Evolutionary conservation across 2,329 filamentous ascomycete species (phyloP), one percentile per base, ranked within the genome.

Genomic region (Torrubiella hemipterigena): DNA sequence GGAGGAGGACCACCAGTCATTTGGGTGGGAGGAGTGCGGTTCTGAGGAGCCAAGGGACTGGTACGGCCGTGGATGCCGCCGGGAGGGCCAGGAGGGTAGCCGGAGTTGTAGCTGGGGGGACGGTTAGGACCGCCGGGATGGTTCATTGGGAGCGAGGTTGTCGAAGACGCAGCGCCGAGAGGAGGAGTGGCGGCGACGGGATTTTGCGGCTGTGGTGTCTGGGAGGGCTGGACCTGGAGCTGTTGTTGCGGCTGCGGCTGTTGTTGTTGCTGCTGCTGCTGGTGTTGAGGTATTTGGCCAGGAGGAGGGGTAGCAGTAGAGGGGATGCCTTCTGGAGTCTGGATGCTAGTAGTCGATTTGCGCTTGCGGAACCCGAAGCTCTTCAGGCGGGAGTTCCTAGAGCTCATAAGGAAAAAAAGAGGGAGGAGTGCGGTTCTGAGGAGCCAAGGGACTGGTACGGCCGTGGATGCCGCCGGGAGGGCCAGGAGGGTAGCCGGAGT

Each of bases 291-390:
- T 59, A 68, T 63, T 64, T 71, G 67, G 53, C 50, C 59, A 38
- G 55, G 48, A 38, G 52, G 50, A 48, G 53, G 52, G 46, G 53
- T 51, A 42, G 42, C 48, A 42, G 43, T 44, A 37, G 51, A 44
- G 38, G 47, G 44, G 35, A 42, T 45, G 34, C 51, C 52, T 52
- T 67, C 60, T 52, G 59, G 51, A 51, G 57, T 60, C 43, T 69
- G 65, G 48, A 72, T 70, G 56, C 67, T 73, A 54, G 68, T 66
- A 49, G 67, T 67, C 50, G 77, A 79, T 67, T 77, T 81, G 60
- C 81, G 77, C 72, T 81, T 83, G 63, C 78, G 79, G 67, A 83
- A 81, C 62, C 81, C 78, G 64, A 85, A 70, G 68, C 73, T 72
- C 68, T 82, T 81, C 58, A 84, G 74, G 61, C 79, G 76, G 56